Evolutionary conservation across 306 rosid genomes (phyloP).

Genomic region (Corylus americana): DNA sequence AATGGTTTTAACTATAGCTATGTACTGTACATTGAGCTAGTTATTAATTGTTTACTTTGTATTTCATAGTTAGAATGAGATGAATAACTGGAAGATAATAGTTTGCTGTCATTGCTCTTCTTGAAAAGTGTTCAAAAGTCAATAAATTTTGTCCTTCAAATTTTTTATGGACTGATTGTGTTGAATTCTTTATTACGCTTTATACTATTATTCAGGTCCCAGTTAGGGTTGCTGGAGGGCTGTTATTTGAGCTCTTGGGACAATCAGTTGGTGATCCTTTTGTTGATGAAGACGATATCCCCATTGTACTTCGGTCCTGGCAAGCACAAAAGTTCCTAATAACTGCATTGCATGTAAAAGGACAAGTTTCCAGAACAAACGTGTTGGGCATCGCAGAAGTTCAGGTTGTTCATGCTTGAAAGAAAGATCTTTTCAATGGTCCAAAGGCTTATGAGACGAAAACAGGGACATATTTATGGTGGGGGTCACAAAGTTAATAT

Average conservation of each 20-base stretch:
- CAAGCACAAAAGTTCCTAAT: slow-evolving; percentile 88
- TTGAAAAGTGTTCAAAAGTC: neutral
- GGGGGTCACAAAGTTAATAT: neutral
- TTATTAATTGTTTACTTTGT: neutral
- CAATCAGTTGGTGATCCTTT: slow-evolving; percentile 90
- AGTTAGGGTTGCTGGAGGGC: slow-evolving; percentile 93
- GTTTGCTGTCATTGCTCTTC: neutral
- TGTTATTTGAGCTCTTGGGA: slow-evolving; percentile 93
- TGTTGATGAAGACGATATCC: slow-evolving; percentile 85
- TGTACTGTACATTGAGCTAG: neutral
- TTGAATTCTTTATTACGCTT: neutral
- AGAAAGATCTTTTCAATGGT: slow-evolving; percentile 15
- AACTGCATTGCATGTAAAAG: slow-evolving; percentile 83
- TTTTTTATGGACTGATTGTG: neutral
- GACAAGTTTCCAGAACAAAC: slow-evolving; percentile 52
- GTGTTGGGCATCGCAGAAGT: slow-evolving; percentile 88
- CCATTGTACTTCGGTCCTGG: slow-evolving; percentile 91
- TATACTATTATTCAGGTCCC: slow-evolving; percentile 62
- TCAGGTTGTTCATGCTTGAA: slow-evolving; percentile 63
- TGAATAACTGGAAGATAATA: neutral
- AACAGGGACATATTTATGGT: neutral
- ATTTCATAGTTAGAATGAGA: neutral
- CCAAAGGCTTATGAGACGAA: slow-evolving; percentile 6
- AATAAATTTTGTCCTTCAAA: slow-evolving; percentile 2
- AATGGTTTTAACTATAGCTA: neutral